Base-by-base conservation (phyloP, 2,329 filamentous ascomycete species). In the Didymellaceae sp. region DNA sequence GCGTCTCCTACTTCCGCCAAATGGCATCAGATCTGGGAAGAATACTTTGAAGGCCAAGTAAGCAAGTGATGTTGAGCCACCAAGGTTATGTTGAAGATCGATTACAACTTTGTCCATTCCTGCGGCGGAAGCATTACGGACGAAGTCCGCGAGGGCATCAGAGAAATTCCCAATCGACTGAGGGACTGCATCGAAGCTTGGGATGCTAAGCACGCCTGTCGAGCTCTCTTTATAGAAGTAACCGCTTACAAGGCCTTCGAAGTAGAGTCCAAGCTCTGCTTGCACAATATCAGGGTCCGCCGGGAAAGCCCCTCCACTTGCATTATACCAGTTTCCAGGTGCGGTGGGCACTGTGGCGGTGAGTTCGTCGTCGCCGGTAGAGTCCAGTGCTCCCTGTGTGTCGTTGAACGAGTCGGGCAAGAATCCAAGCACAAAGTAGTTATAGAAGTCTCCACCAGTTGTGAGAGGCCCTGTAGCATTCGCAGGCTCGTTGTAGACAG, bases 51-150 rank as follows among this genome's bases (percentile, higher is more conserved):
- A 84, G 0, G 58, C 54, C 17, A 66, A 62, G 35, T 62, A 66
- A 11, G 62, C 67, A 2, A 67, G 51, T 7, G 62, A 35, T 2
- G 59, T 53, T 9, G 45, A 43, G 8, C 85, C 85, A 14, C 85
- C 85, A 0, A 69, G 71, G 55, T 88, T 88, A 2, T 71, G 75
- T 10, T 80, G 77, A 4, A 88, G 59, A 56, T 88, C 86, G 51
- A 88, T 80, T 22, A 88, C 73, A 2, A 88, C 70, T 59, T 80
- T 83, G 17, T 71, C 79, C 57, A 82, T 81, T 2, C 75, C 74
- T 6, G 71, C 71, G 0, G 60, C 55, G 31, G 77, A 75, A 13
- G 76, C 75, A 11, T 73, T 64, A 0, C 68, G 62, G 11, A 84
- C 67, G 55, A 83, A 78, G 2, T 72, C 44, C 3, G 68, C 47